These are phyloP conservation scores for Hyaloscypha variabilis DNA, from an alignment of 495 filamentous ascomycete genomes.

Conservation along the genomic window DNA sequence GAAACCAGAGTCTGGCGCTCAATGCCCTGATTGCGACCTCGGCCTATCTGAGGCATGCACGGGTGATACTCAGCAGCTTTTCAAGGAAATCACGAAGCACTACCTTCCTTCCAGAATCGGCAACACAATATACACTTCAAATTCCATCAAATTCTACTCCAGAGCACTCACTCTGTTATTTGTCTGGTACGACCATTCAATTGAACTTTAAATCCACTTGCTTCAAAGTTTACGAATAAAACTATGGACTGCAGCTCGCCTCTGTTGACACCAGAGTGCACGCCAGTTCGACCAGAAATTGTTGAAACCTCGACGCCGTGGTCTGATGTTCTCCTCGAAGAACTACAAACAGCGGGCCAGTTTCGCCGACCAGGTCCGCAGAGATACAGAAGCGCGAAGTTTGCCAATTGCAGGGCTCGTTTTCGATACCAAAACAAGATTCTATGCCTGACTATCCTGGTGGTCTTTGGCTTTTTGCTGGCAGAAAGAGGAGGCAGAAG, in stretches of 20 bases:
- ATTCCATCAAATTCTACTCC: neutral
- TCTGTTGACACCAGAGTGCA: neutral
- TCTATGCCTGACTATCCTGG: constrained; percentile 6
- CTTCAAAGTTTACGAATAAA: neutral
- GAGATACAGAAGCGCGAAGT: neutral
- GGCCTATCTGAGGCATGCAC: too few species aligned
- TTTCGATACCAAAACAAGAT: constrained; percentile 1
- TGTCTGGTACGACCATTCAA: neutral
- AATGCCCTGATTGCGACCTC: too few species aligned
- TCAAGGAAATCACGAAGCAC: too few species aligned
- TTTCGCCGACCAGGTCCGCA: too few species aligned
- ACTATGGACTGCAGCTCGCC: neutral
- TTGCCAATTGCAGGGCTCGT: neutral
- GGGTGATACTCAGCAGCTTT: too few species aligned
- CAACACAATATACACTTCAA: neutral
- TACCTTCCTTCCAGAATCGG: neutral
- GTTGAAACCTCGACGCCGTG: constrained; percentile 1
- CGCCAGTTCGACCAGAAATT: neutral
- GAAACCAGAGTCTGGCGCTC: too few species aligned
- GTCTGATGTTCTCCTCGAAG: constrained; percentile 5
- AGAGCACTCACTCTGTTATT: neutral
- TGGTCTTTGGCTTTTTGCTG: neutral
- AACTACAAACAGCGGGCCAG: neutral
- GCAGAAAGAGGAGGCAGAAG: neutral
- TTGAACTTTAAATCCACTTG: neutral